Conservation (phyloP, 305 asterid genomes). For the Fraxinus floribunda region DNA sequence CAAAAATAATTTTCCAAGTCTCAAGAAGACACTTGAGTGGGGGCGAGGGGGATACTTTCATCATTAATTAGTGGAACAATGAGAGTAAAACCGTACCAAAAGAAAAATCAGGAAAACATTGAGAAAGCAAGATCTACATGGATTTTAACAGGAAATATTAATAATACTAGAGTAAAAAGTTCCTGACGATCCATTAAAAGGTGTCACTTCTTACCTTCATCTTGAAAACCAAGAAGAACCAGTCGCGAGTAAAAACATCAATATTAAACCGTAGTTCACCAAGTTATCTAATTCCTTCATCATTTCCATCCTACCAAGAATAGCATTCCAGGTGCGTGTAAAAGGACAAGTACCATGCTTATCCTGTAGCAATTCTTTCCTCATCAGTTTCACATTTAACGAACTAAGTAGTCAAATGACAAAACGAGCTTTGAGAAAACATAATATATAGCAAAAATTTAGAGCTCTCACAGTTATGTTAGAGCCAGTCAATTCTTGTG, state of each 20-base stretch:
- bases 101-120: not conserved
- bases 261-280: constrained; percentile 64
- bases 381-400: constrained; percentile 20
- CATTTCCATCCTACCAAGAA: constrained; percentile 46
- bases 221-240: constrained; percentile 65
- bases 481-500: constrained; percentile 34
- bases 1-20: not conserved
- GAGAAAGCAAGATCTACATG: not conserved
- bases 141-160: not conserved
- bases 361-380: constrained; percentile 38
- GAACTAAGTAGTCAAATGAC: constrained; percentile 8
- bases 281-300: constrained; percentile 46
- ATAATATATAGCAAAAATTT: not conserved
- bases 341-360: constrained; percentile 54
- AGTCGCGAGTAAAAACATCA: constrained; percentile 56
- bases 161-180: not conserved
- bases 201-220: constrained; percentile 41
- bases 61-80: not conserved
- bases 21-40: not conserved
- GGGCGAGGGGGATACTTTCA: not conserved
- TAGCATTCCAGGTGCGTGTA: constrained; percentile 49
- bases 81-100: not conserved
- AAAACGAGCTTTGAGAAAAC: not conserved
- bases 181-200: constrained; percentile 1
- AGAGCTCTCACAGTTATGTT: constrained; percentile 42